A percentile compares a stretch with the other conserved stretches of the same genome.
Evolutionary conservation across 768 basidiomycete species (phyloP).

Genomic region (Polyporus arcularius): DNA sequence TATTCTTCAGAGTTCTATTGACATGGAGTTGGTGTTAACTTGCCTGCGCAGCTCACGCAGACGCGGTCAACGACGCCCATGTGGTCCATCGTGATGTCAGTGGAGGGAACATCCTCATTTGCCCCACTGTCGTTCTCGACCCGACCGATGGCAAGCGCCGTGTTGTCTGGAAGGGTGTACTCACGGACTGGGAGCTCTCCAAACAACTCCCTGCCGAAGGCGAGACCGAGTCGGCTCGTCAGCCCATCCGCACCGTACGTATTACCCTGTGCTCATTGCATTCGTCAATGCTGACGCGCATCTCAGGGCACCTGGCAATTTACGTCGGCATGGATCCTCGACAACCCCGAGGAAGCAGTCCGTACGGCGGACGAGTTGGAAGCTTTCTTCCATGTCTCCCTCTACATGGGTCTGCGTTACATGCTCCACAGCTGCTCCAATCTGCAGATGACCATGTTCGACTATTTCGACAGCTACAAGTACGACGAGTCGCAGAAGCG

Average conservation of each 20-base stretch:
- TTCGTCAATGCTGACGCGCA: too few species aligned
- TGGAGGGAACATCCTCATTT: background rate
- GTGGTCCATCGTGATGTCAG: background rate
- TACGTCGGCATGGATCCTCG: background rate
- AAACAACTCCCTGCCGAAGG: background rate
- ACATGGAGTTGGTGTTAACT: background rate
- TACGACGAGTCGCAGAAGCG: background rate
- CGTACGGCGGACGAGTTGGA: background rate
- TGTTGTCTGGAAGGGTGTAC: background rate
- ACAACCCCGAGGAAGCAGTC: background rate
- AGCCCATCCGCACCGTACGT: too few species aligned
- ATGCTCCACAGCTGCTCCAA: background rate
- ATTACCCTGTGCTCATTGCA: too few species aligned
- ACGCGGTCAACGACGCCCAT: background rate
- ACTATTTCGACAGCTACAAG: background rate
- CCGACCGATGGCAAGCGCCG: background rate
- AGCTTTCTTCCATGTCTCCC: background rate
- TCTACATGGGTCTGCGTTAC: background rate
- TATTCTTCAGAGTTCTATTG: background rate
- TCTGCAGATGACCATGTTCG: background rate
- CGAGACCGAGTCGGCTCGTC: background rate
- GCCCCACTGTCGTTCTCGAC: background rate
- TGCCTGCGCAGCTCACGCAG: background rate
- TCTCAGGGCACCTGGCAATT: background rate
- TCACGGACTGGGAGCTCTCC: slow-evolving; percentile 4